Conservation (phyloP, 441 rosid species). For the Brassica hybrid region DNA sequence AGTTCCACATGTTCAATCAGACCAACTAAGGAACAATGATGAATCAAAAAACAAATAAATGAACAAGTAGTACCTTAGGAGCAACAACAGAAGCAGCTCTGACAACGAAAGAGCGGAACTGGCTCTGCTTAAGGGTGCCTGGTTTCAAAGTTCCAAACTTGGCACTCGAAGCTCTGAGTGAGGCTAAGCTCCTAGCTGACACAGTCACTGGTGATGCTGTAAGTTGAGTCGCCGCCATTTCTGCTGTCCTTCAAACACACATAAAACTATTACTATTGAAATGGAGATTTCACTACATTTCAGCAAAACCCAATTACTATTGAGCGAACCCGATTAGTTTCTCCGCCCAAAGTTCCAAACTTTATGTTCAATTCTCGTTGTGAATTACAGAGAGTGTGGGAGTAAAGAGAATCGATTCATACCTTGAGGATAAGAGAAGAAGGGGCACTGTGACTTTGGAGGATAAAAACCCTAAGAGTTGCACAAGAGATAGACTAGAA, state of each 20-base stretch:
- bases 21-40: neutral
- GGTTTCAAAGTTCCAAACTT: slow-evolving; percentile 59
- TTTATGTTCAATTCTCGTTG: slow-evolving; percentile 8
- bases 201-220: slow-evolving; percentile 66
- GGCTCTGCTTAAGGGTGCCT: slow-evolving; percentile 44
- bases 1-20: neutral
- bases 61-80: slow-evolving; percentile 97
- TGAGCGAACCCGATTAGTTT: slow-evolving; percentile 6
- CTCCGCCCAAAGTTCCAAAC: slow-evolving; percentile 20
- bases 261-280: neutral
- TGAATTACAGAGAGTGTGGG: slow-evolving; percentile 7
- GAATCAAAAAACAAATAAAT: too few species aligned
- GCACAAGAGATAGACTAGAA: slow-evolving; percentile 22
- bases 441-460: slow-evolving; percentile 10
- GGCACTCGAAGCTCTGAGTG: slow-evolving; percentile 65
- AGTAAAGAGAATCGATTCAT: slow-evolving; percentile 18
- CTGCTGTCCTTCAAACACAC: slow-evolving; percentile 35
- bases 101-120: slow-evolving; percentile 63
- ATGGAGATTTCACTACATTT: slow-evolving; percentile 7
- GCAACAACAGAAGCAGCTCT: slow-evolving; percentile 85
- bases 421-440: slow-evolving; percentile 41
- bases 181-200: slow-evolving; percentile 60
- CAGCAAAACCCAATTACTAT: too few species aligned
- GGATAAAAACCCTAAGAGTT: slow-evolving; percentile 42
- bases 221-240: slow-evolving; percentile 81